These are phyloP conservation scores for Cordyceps javanica DNA, from an alignment of 2,329 filamentous ascomycete species.

Conservation along the genomic window DNA sequence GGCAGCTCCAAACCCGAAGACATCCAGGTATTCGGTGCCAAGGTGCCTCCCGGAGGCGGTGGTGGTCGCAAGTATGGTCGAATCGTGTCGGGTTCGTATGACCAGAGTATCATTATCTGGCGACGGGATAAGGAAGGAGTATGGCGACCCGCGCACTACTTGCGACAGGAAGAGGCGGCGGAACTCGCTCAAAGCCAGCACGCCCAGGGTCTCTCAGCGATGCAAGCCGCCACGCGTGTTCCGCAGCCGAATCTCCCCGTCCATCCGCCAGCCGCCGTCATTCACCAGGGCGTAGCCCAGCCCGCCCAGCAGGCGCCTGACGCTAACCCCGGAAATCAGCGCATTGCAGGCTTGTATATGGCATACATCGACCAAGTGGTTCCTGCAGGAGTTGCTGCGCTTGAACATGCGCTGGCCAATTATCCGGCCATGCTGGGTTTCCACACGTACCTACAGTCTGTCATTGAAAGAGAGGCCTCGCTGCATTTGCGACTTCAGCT, in stretches of 20 bases:
- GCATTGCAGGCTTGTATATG: conserved; percentile 37
- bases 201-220: not conserved
- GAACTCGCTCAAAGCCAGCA: conserved; percentile 35
- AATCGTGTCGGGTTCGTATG: conserved; percentile 97
- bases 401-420: conserved; percentile 39
- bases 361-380: conserved; percentile 49
- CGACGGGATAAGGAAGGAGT: conserved; percentile 75
- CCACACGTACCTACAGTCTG: conserved; percentile 41
- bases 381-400: conserved; percentile 40
- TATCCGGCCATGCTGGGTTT: conserved; percentile 45
- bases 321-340: conserved; percentile 17
- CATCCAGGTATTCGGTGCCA: conserved; percentile 74
- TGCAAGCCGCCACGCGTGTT: not conserved
- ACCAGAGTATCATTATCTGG: conserved; percentile 95
- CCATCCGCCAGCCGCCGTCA: not conserved
- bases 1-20: conserved; percentile 71
- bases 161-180: conserved; percentile 68
- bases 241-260: not conserved
- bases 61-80: conserved; percentile 83
- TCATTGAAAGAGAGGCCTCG: conserved; percentile 46
- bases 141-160: conserved; percentile 71
- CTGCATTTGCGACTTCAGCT: conserved; percentile 42
- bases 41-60: conserved; percentile 83
- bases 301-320: conserved; percentile 7
- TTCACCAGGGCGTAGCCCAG: not conserved